A percentile compares a stretch with the other conserved stretches of the same genome.
Evolutionary conservation across 306 rosid species (phyloP).

Genomic region (Styphnolobium japonicum): DNA sequence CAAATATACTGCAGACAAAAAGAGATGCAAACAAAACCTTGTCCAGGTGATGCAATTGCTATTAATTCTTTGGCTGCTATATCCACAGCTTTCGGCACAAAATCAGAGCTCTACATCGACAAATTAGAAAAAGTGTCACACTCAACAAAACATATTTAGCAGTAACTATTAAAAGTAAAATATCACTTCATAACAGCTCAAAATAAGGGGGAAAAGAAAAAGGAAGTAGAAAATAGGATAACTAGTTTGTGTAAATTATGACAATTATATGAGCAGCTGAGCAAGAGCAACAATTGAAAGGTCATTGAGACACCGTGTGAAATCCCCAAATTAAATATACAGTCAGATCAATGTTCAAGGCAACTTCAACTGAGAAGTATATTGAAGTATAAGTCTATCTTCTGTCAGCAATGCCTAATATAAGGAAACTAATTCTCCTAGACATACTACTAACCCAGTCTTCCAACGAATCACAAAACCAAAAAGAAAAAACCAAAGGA

Average conservation of each 20-base stretch:
- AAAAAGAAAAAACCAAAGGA: not conserved
- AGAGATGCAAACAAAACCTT: conserved; percentile 45
- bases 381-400: not conserved
- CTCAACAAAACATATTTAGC: not conserved
- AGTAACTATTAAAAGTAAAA: not conserved
- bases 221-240: not conserved
- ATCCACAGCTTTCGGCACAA: conserved; percentile 60
- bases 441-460: not conserved
- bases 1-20: not conserved
- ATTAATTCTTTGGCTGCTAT: conserved; percentile 64
- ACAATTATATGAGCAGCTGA: not conserved
- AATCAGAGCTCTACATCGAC: conserved; percentile 51
- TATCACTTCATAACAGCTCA: not conserved
- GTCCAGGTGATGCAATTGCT: conserved; percentile 71
- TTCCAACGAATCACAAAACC: not conserved
- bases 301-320: not conserved
- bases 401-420: not conserved
- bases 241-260: not conserved
- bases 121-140: not conserved
- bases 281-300: not conserved
- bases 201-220: not conserved
- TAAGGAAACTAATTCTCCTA: not conserved
- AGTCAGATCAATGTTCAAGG: not conserved
- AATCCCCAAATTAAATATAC: not conserved
- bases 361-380: not conserved